Evolutionary conservation across 2,329 filamentous ascomycete species (phyloP), one percentile per base, ranked within the genome.

Genomic region (Fusarium sp.): DNA sequence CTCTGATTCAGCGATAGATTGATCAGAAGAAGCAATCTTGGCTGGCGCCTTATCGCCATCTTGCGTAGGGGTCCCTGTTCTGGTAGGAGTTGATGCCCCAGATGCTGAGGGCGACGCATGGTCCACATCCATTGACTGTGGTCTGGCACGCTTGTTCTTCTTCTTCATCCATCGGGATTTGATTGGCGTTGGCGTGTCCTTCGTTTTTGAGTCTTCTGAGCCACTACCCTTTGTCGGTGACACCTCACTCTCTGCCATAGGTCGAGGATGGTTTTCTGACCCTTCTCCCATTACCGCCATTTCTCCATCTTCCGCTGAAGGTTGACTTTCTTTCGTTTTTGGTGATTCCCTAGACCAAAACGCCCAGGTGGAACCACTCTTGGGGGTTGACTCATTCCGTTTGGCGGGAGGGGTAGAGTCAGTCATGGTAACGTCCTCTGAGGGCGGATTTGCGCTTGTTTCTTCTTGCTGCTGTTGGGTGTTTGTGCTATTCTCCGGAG

Each of bases 331-430:
- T 5, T 73, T 73, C 12, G 78, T 71, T 42, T 79, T 82, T 10
- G 81, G 77, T 3, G 83, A 79, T 69, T 90, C 89, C 47, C 85
- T 87, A 16, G 90, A 93, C 92, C 92, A 95, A 71, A 95, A 94
- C 0, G 90, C 92, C 92, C 92, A 95, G 0, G 90, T 92, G 1
- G 92, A 91, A 14, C 87, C 87, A 20, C 84, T 82, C 18, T 85
- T 82, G 7, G 84, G 84, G n/a, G 79, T 74, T 3, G 80, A 73
- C 11, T 76, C 74, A 58, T 79, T 66, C 32, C 72, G 77, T 58
- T 77, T 74, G 16, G 76, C 59, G 9, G 78, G 56, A 16, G 78
- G 66, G 7, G 80, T 75, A 4, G 81, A 81, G 69, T 87, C 82
- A 48, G 82, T 59, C 80, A 84, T 78, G 67, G 81, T 72, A 71